Base-by-base conservation (phyloP, 495 filamentous ascomycete species). In the Xylona heveae region DNA sequence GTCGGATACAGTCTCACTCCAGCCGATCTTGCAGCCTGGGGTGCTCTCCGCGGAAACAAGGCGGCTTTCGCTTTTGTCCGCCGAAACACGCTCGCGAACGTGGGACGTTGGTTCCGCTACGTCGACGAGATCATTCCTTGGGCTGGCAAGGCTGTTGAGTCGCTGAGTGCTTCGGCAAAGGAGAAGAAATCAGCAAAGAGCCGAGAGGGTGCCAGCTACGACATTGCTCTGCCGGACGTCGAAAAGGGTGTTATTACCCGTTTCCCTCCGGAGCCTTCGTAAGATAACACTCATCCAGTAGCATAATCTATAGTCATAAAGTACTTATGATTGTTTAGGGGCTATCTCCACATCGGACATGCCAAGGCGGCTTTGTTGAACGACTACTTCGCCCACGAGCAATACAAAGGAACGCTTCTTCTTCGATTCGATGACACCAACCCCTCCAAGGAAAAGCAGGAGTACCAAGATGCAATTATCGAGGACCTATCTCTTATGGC, bases 261-360 rank as follows among this genome's bases (percentile, higher is more conserved):
- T 38, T 97, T 97, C 58, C 74, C 85, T 10, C 88, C 88, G 1
- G 88, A 97, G 70, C 88, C 88, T 39, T 93, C 85, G 67, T 78
- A 55, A 58, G 69, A n/a, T n/a, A n/a, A n/a, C n/a, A n/a, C n/a
- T n/a, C n/a, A n/a, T 45, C 46, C 34, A 31, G 20, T 21, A 24
- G 22, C 26, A 18, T 28, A 18, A 3, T 21, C 36, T 17, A 20
- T 26, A 1, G 8, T 23, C 31, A 26, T 16, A 26, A 19, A 38
- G 24, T 20, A 33, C 22, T 38, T 30, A n/a, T n/a, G n/a, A n/a
- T n/a, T 20, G 34, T 8, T 10, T 27, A 71, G 67, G 34, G 83
- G 83, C 17, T 92, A 92, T 42, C 70, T 92, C 20, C 83, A 92
- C 53, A 90, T 92, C 36, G 84, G 84, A 32, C 84, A 92, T 52